Conservation (phyloP, 352 stramenopile genomes). For the Phytophthora nicotianae region DNA sequence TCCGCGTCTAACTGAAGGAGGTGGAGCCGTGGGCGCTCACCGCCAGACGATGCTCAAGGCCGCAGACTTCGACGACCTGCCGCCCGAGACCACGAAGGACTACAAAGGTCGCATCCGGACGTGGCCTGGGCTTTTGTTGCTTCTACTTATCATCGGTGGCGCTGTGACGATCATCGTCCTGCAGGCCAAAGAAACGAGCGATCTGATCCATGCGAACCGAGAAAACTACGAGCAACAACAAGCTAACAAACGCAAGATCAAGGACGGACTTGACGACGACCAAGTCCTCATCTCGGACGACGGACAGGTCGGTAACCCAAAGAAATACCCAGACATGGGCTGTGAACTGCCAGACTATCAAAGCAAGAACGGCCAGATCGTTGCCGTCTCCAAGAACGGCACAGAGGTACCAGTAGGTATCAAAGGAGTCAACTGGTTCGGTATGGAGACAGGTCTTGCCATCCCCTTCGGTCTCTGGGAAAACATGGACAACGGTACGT, state of each 20-base stretch:
- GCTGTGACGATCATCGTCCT: conserved; percentile 47
- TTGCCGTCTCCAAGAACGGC: conserved; percentile 53
- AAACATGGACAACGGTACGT: conserved; percentile 68
- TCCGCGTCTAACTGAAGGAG: conserved; percentile 35
- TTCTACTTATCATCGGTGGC: conserved; percentile 47
- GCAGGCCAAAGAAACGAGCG: conserved; percentile 38
- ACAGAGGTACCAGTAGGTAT: conserved; percentile 59
- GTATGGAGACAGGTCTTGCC: conserved; percentile 64
- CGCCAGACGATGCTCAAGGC: conserved; percentile 61
- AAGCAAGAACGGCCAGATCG: conserved; percentile 61
- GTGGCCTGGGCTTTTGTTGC: conserved; percentile 59
- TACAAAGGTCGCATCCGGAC: conserved; percentile 78
- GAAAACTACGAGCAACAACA: conserved; percentile 34
- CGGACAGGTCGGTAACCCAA: conserved; percentile 58
- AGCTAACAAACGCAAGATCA: conserved; percentile 43
- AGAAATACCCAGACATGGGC: conserved; percentile 51
- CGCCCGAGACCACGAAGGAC: conserved; percentile 51
- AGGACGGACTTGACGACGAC: conserved; percentile 41
- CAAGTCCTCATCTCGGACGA: conserved; percentile 54
- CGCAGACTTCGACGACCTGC: conserved; percentile 38
- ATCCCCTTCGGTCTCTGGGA: conserved; percentile 77
- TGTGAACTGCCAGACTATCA: conserved; percentile 66
- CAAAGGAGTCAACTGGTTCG: conserved; percentile 80
- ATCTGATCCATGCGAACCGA: conserved; percentile 24
- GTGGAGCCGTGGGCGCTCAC: conserved; percentile 12